Percentiles rank a stretch among this genome's conserved stretches.
Evolutionary conservation across 805 yeast species (phyloP).

Genomic region (Candida montana): DNA sequence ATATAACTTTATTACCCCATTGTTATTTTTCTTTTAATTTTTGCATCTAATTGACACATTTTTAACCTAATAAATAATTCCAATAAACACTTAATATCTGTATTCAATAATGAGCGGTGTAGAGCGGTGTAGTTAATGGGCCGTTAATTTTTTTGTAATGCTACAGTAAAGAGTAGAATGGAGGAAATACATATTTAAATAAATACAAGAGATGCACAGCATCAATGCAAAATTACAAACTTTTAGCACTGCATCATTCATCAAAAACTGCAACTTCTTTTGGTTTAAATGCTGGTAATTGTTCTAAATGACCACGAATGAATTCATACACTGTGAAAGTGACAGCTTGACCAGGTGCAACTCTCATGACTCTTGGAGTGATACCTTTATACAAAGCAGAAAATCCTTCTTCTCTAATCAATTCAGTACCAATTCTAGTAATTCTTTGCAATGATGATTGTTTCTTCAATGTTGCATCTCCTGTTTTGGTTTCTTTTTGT

Average conservation of each 20-base stretch:
- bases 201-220: constrained; percentile 9
- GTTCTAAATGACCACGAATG: constrained; percentile 62
- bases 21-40: no score
- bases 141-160: no score
- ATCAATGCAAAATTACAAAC: constrained; percentile 5
- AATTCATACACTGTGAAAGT: constrained; percentile 95
- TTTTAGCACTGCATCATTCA: constrained; percentile 17
- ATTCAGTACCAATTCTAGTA: constrained; percentile 69
- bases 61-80: no score
- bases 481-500: constrained; percentile 77
- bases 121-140: no score
- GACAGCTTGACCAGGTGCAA: constrained; percentile 99
- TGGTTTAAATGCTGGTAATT: constrained; percentile 25
- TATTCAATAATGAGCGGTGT: no score
- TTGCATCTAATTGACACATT: no score
- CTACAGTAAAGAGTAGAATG: no score
- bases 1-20: no score
- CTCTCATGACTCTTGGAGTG: constrained; percentile 98
- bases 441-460: constrained; percentile 71
- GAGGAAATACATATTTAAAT: not conserved
- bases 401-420: constrained; percentile 85
- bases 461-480: constrained; percentile 31
- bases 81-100: no score
- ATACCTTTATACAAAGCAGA: constrained; percentile 92
- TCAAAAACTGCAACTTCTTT: constrained; percentile 27